Percentiles rank a stretch among this genome's conserved stretches.
These are phyloP conservation scores for Colletotrichum paranaense DNA, from an alignment of 2,329 filamentous ascomycete species.

Conservation along the genomic window DNA sequence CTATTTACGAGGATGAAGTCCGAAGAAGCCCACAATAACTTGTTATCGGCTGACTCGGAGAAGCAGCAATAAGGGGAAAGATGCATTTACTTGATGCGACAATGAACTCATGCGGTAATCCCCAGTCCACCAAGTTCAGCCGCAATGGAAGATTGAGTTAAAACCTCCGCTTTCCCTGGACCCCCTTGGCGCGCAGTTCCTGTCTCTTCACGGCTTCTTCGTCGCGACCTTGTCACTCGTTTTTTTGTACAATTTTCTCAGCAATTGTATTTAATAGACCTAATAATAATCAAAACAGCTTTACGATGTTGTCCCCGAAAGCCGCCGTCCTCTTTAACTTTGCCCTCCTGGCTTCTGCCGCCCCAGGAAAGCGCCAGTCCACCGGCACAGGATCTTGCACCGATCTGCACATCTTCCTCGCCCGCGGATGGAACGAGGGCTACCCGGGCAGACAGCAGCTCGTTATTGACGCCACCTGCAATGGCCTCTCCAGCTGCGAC, in stretches of 20 bases:
- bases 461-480: conserved; percentile 43
- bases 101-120: conserved; percentile 4
- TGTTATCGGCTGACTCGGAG: conserved; percentile 12
- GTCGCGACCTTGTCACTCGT: conserved; percentile 20
- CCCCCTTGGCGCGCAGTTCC: background rate
- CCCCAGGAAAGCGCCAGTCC: conserved; percentile 31
- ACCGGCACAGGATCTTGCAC: conserved; percentile 38
- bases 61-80: background rate
- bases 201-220: background rate
- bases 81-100: conserved; percentile 22
- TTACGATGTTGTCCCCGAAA: conserved; percentile 22
- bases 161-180: conserved; percentile 20
- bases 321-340: conserved; percentile 27
- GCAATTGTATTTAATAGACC: background rate
- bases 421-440: conserved; percentile 43
- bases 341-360: conserved; percentile 28
- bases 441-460: conserved; percentile 44
- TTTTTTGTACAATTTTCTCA: background rate
- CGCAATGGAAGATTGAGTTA: conserved; percentile 1
- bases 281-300: conserved; percentile 27
- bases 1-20: conserved; percentile 8
- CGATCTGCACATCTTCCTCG: conserved; percentile 45
- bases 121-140: conserved; percentile 1
- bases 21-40: conserved; percentile 24
- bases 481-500: conserved; percentile 42